Percentiles rank a stretch among this genome's conserved stretches.
phyloP scores from a whole-genome alignment of 164 flowering plant species.

The Macadamia integrifolia region DNA sequence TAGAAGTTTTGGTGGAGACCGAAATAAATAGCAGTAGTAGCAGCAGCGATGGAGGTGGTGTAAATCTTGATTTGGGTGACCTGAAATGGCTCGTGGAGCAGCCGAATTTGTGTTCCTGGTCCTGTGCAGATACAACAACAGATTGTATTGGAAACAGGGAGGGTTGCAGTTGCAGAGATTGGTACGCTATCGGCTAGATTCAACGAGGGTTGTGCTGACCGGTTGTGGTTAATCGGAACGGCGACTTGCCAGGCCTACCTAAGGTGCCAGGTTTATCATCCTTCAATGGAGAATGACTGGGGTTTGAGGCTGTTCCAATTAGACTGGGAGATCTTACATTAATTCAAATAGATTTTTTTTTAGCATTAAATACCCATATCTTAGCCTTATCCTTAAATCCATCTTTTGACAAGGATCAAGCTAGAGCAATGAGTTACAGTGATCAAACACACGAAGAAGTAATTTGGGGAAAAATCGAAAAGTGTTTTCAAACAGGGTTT shows the following conservation, averaged over 20 bases:
- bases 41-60: too few species aligned
- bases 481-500: too few species aligned
- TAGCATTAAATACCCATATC: too few species aligned
- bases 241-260: constrained; percentile 94
- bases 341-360: too few species aligned
- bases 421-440: too few species aligned
- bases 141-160: constrained; percentile 47
- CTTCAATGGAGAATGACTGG: constrained; percentile 29
- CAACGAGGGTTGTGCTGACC: constrained; percentile 21
- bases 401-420: too few species aligned
- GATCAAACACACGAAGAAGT: too few species aligned
- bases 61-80: constrained; percentile 46
- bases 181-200: constrained; percentile 54
- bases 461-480: too few species aligned
- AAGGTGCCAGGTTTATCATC: too few species aligned
- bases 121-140: constrained; percentile 28
- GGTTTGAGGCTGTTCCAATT: constrained; percentile 83
- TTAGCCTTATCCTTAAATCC: too few species aligned
- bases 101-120: constrained; percentile 42
- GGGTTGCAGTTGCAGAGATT: constrained; percentile 60
- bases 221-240: constrained; percentile 78
- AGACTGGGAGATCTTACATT: constrained; percentile 32
- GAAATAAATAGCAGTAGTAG: too few species aligned
- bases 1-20: too few species aligned
- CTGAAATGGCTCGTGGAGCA: constrained; percentile 26